Evolutionary conservation across 2,329 filamentous ascomycete genomes (phyloP), one percentile per base, ranked within the genome.

Genomic region (Sordariomycetes sp.): DNA sequence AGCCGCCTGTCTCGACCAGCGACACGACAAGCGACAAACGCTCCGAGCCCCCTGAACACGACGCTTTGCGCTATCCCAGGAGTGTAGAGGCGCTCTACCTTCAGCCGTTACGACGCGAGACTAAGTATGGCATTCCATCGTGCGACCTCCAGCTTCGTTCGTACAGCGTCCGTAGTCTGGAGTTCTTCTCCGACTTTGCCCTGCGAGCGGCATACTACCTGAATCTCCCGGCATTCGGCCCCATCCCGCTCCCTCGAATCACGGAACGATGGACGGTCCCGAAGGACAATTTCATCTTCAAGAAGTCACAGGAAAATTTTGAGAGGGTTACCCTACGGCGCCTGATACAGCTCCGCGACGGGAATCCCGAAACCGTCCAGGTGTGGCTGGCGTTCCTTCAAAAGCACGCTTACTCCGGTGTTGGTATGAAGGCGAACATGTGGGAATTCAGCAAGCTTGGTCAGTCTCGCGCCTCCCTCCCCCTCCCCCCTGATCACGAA

Each of bases 341-440:
- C 16, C 72, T 97, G 66, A 91, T 99, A 57, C 91, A 96, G 73
- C 94, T 99, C 67, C 87, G 90, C 63, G 94, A 97, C 68, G 94
- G 91, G 0, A 81, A 97, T 67, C 86, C 91, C 0, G 90, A 97
- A 70, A 87, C 85, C 1, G 91, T 99, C 40, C 88, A 95, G 72
- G 72, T 92, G 32, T 99, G 94, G 94, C 76, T 99, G 60, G 91
- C 90, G 0, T 97, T 96, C 69, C 71, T 99, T 68, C 83, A 89
- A 68, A 96, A 96, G 74, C 88, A 97, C 69, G 89, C 91, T 50
- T 96, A 94, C 70, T 89, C 95, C 64, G 94, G 94, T n/a, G 87
- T 97, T 48, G 94, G 94, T 66, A 95, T 99, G 91, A 99, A 99
- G 80, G 94, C 94, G 57, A 97, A 99, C 70, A 82, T 97, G 55